Conservation (phyloP, 2,329 filamentous ascomycete species). For the Apiospora rasikravindrae region DNA sequence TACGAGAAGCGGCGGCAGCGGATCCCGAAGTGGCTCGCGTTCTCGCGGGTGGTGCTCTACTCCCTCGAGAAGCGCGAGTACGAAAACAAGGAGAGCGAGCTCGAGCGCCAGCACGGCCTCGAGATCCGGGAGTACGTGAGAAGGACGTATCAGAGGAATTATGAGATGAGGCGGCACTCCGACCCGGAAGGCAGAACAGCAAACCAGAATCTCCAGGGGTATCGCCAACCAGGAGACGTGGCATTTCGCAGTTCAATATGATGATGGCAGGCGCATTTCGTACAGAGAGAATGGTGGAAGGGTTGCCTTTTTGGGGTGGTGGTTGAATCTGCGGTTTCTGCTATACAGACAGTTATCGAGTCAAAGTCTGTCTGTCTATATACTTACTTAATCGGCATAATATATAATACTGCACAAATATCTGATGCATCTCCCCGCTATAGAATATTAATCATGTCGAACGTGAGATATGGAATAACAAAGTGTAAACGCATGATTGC, state of each 20-base stretch:
- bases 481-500: too few relatives aligned
- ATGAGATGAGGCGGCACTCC: background rate
- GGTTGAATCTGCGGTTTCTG: background rate
- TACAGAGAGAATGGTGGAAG: background rate
- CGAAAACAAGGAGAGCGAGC: background rate
- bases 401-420: background rate
- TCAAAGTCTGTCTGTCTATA: background rate
- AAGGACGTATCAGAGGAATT: too few relatives aligned
- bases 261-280: background rate
- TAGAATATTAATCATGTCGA: too few relatives aligned
- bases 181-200: background rate
- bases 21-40: background rate
- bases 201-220: too few relatives aligned
- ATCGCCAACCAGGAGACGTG: background rate
- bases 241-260: background rate
- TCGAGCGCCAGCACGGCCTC: background rate
- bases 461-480: too few relatives aligned
- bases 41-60: background rate
- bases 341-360: background rate
- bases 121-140: background rate
- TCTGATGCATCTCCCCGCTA: background rate
- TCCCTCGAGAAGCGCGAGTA: background rate
- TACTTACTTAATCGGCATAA: background rate
- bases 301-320: background rate
- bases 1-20: background rate